Base-by-base conservation (phyloP, 345 rosid species). In the Passiflora organensis region DNA sequence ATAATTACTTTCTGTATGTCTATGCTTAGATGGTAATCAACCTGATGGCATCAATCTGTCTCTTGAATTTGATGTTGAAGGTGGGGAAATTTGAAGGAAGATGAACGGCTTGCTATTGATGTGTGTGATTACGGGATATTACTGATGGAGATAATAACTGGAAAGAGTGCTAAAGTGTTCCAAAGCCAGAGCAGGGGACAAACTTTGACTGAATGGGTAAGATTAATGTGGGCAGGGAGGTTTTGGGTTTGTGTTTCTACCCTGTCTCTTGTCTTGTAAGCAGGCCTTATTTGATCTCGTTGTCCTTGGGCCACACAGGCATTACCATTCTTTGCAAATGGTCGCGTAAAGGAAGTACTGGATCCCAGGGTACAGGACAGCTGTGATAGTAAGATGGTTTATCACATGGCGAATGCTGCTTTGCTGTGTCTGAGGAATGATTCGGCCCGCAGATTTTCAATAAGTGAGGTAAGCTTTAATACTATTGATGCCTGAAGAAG, bases 121-220 rank as follows among this genome's bases (percentile, higher is more conserved):
- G 59, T 80, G 28, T 73, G 48, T 18, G 80, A 55, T 43, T 77
- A 77, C 19, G 85, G 78, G 51, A 32, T 48, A 19, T 32, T 80
- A 6, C 78, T 80, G 9, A 25, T 80, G 42, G 80, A 77, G 68
- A 74, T 80, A 50, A 64, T 80, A 44, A 70, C 62, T 8, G 82
- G 85, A 19, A 72, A 72, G 59, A 70, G 51, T 59, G 74, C 63
- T 32, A 28, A 38, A 17, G 36, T 39, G 11, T 74, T 45, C 48
- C 46, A 59, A 48, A 46, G 48, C 5, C 51, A 69, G 32, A 37
- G 16, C n/a, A 43, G 43, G 22, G 63, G 57, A 24, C 69, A 65
- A 47, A 63, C 75, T 47, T 51, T 80, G 34, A 44, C 50, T 48
- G 64, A 66, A 10, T 72, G 78, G 82, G 85, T 76, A 67, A 71